These are phyloP conservation scores for Pyronema omphalodes DNA, from an alignment of 495 filamentous ascomycete species.

Conservation along the genomic window DNA sequence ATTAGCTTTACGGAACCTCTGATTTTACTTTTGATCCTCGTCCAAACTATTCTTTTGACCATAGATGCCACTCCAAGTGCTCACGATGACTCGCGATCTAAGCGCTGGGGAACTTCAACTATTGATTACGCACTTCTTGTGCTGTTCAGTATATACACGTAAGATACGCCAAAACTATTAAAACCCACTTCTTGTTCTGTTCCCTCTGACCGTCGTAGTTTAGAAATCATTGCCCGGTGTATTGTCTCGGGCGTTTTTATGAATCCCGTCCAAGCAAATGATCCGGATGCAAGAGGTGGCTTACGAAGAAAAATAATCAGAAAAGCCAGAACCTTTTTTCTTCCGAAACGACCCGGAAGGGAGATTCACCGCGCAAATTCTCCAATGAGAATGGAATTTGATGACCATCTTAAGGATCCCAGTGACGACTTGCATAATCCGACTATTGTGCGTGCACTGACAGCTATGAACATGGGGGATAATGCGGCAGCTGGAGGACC, in stretches of 20 bases:
- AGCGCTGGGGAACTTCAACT: constrained; percentile 43
- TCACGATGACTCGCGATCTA: constrained; percentile 32
- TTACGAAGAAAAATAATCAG: constrained; percentile 53
- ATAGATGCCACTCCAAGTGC: constrained; percentile 60
- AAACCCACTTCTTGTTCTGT: background rate
- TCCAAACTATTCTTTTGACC: constrained; percentile 72
- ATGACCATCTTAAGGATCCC: constrained; percentile 14
- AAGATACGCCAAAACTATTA: constrained; percentile 1
- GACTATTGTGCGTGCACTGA: constrained; percentile 70
- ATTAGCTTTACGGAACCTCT: constrained; percentile 51
- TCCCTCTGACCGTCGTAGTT: constrained; percentile 14
- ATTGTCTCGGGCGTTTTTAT: constrained; percentile 84
- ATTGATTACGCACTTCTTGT: constrained; percentile 67
- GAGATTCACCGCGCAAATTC: constrained; percentile 24
- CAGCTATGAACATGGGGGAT: constrained; percentile 37
- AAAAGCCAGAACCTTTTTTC: constrained; percentile 60
- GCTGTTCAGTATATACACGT: constrained; percentile 79
- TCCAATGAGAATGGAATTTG: constrained; percentile 27
- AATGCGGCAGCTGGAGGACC: constrained; percentile 26
- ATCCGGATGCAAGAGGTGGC: constrained; percentile 48
- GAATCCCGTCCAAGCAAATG: constrained; percentile 69
- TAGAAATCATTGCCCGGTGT: constrained; percentile 62
- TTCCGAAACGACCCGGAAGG: constrained; percentile 48
- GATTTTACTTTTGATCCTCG: constrained; percentile 69
- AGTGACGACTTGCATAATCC: constrained; percentile 15